phyloP scores from a whole-genome alignment of 192 early-diverging fungal species.

The Entomortierella beljakovae region DNA sequence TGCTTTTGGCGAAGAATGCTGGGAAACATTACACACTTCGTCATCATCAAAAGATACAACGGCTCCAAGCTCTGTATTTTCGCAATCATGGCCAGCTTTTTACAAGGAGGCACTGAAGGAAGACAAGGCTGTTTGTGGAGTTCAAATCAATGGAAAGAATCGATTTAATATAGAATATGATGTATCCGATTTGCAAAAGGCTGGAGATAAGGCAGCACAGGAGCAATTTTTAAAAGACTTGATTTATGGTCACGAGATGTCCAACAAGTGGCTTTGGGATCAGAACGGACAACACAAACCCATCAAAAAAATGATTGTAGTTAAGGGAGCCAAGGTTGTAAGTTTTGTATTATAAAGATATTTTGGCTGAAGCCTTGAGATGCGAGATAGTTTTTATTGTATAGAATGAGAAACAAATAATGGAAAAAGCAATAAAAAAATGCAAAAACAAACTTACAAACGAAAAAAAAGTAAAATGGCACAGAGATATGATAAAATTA shows the following conservation, averaged over 20 bases:
- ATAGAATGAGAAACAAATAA: too few species aligned
- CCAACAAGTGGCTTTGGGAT: slow-evolving; percentile 67
- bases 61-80: slow-evolving; percentile 58
- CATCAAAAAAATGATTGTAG: slow-evolving; percentile 73
- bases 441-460: too few species aligned
- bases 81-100: slow-evolving; percentile 66
- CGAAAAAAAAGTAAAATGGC: too few species aligned
- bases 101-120: slow-evolving; percentile 63
- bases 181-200: slow-evolving; percentile 29
- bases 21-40: slow-evolving; percentile 59
- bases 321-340: slow-evolving; percentile 77
- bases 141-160: slow-evolving; percentile 82
- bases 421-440: too few species aligned
- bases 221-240: slow-evolving; percentile 54
- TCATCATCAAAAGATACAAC: background rate
- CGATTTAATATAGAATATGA: slow-evolving; percentile 69
- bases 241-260: slow-evolving; percentile 57
- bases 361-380: too few species aligned
- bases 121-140: slow-evolving; percentile 61
- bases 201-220: slow-evolving; percentile 34
- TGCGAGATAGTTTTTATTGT: too few species aligned
- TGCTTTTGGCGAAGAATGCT: slow-evolving; percentile 79
- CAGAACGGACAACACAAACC: slow-evolving; percentile 21
- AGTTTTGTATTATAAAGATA: slow-evolving; percentile 73
- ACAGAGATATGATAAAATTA: too few species aligned